These are phyloP conservation scores for Fagopyrum tataricum DNA, from an alignment of 148 eudicot species.

Conservation along the genomic window DNA sequence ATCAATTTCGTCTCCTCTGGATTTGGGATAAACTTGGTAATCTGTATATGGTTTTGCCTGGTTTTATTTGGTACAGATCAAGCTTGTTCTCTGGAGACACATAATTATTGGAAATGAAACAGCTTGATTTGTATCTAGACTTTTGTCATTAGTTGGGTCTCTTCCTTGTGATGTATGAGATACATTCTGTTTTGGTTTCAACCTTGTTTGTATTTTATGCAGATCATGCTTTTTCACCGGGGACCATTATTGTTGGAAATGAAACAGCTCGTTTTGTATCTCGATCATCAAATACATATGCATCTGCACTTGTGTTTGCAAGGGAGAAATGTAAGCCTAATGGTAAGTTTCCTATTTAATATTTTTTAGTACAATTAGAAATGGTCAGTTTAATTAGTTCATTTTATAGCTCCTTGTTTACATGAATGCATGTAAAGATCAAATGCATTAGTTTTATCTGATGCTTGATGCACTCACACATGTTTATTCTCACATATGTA, in stretches of 20 bases:
- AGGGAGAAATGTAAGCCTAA: slow-evolving; percentile 36
- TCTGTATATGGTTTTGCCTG: no score
- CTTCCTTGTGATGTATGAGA: slow-evolving; percentile 6
- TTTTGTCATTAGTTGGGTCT: neutral
- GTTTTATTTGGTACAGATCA: no score
- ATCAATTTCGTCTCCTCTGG: no score
- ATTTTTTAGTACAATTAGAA: neutral
- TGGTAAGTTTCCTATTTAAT: slow-evolving; percentile 31
- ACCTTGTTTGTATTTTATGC: slow-evolving; percentile 20
- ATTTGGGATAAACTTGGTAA: no score
- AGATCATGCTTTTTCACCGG: slow-evolving; percentile 58
- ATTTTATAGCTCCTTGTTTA: neutral
- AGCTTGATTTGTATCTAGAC: neutral
- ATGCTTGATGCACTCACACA: neutral
- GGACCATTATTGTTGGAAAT: slow-evolving; percentile 70
- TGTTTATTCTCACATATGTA: neutral
- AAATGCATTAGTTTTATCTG: neutral
- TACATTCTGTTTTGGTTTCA: slow-evolving; percentile 1
- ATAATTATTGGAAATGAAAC: no score
- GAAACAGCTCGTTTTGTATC: slow-evolving; percentile 39
- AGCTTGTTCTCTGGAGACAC: no score
- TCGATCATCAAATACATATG: slow-evolving; percentile 19
- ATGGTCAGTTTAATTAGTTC: neutral
- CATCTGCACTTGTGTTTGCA: slow-evolving; percentile 69
- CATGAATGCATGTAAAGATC: neutral